Base-by-base conservation (phyloP, 2,329 filamentous ascomycete species). In the Fonsecaea pugnacius region DNA sequence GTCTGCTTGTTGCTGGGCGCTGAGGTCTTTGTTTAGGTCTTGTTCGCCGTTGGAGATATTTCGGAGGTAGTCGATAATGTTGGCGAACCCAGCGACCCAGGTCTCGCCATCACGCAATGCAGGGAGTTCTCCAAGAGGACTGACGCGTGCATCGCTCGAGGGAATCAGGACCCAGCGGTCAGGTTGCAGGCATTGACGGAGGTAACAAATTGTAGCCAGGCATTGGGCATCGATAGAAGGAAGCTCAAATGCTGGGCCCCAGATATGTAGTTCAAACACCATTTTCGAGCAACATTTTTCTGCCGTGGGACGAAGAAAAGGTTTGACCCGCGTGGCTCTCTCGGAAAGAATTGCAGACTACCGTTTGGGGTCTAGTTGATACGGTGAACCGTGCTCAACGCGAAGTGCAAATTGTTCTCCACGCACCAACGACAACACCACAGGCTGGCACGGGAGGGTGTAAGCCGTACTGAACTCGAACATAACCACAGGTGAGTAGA, bases 191-290 rank as follows among this genome's bases (percentile, higher is more conserved):
- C 83, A 84, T 71, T 86, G 81, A 66, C 86, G 84, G 63, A 96
- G 83, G 75, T 93, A 93, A 59, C 91, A 87, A 70, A 96, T 87
- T 50, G 89, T 84, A 32, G 93, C 93, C 66, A 96, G 86, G 75
- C 93, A 98, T 80, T 96, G 91, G 52, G 94, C 83, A 73, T 98
- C 93, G 72, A 98, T 90, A 50, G 95, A 98, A 14, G 94, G 89
- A 51, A 97, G 85, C 46, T 88, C 88, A 76, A 96, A 96, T 46
- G 91, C 93, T 60, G 92, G 89, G 56, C 93, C 93, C 89, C 93
- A 96, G 73, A 96, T 85, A 78, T 96, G 90, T 65, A 99, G 85
- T 78, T 94, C 86, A 55, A 92, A 79, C 68, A 86, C 81, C 81
- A 84, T 85, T n/a, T 78, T 93, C 86, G 55, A 92, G 78, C 67